Evolutionary conservation across 2,329 filamentous ascomycete species (phyloP).

Genomic region (Diaporthe capsici): DNA sequence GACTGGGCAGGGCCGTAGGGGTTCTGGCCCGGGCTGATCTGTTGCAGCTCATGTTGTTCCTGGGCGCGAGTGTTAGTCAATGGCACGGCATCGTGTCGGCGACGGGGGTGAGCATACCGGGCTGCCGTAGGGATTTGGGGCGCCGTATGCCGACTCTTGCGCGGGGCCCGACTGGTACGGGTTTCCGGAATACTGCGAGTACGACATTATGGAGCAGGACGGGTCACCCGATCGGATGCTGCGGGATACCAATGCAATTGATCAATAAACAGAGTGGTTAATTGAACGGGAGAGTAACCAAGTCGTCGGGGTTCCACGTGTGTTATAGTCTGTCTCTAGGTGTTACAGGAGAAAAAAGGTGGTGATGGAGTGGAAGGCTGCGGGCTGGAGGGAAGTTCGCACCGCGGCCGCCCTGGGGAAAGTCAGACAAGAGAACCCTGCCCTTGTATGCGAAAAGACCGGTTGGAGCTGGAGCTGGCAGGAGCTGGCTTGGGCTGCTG

Average conservation of each 20-base stretch:
- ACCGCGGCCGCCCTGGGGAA: constrained; percentile 4
- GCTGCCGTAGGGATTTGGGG: constrained; percentile 33
- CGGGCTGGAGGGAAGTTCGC: neutral
- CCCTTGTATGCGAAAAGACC: neutral
- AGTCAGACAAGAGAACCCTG: constrained; percentile 7
- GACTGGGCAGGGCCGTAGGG: constrained; percentile 46
- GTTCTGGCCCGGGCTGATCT: constrained; percentile 45
- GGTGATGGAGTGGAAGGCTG: neutral
- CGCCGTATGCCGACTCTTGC: constrained; percentile 34
- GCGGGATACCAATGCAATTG: constrained; percentile 17
- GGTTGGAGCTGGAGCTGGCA: neutral
- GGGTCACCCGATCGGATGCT: constrained; percentile 11
- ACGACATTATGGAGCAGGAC: constrained; percentile 44
- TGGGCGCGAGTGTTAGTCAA: constrained; percentile 43
- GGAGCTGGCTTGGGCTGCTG: constrained; percentile 17
- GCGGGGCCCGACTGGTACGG: constrained; percentile 49
- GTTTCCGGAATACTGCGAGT: constrained; percentile 44
- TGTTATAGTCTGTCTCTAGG: constrained; percentile 27
- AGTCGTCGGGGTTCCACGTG: constrained; percentile 22
- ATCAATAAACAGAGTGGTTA: constrained; percentile 42
- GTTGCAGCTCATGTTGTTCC: constrained; percentile 68
- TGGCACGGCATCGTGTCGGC: constrained; percentile 43
- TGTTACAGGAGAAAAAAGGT: neutral
- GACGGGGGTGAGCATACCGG: constrained; percentile 35
- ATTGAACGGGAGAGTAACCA: constrained; percentile 46